Evolutionary conservation across 2,329 filamentous ascomycete genomes (phyloP).

Genomic region (Penicillium sp.): DNA sequence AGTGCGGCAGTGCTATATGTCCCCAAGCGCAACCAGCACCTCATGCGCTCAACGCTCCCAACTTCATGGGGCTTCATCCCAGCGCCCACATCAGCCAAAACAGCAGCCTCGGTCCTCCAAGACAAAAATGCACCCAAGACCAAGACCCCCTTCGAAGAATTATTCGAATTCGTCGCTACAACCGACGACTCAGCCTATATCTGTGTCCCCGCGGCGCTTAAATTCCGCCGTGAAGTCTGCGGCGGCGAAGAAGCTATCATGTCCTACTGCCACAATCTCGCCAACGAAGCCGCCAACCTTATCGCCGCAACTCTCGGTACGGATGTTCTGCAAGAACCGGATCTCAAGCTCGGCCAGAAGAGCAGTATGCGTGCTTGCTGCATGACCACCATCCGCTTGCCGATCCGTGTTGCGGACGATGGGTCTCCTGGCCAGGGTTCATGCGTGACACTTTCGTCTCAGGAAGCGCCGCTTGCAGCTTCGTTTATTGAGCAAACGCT

Average conservation of each 20-base stretch:
- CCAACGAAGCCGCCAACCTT: slow-evolving; percentile 60
- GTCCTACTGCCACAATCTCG: slow-evolving; percentile 62
- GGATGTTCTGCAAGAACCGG: slow-evolving; percentile 61
- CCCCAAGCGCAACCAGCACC: slow-evolving; percentile 69
- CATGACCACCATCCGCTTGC: slow-evolving; percentile 72
- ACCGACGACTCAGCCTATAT: slow-evolving; percentile 70
- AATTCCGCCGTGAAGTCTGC: slow-evolving; percentile 67
- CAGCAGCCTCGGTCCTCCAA: slow-evolving; percentile 50
- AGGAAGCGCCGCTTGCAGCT: slow-evolving; percentile 43
- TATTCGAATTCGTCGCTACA: slow-evolving; percentile 78
- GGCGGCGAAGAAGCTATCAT: slow-evolving; percentile 73
- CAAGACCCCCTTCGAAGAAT: slow-evolving; percentile 63
- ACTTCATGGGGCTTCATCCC: slow-evolving; percentile 77
- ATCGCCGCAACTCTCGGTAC: slow-evolving; percentile 68
- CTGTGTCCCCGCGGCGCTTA: slow-evolving; percentile 68
- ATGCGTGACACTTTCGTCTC: slow-evolving; percentile 36
- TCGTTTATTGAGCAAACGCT: slow-evolving; percentile 61
- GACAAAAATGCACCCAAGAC: slow-evolving; percentile 15
- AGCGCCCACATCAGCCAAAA: slow-evolving; percentile 27
- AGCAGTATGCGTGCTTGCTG: slow-evolving; percentile 60
- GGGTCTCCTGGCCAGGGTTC: not conserved
- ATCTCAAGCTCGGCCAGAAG: slow-evolving; percentile 25
- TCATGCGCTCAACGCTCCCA: slow-evolving; percentile 72
- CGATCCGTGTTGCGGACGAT: slow-evolving; percentile 49
- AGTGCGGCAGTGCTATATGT: slow-evolving; percentile 81